phyloP scores from a whole-genome alignment of 2,329 filamentous ascomycete genomes.

The Calonectria pauciramosa region DNA sequence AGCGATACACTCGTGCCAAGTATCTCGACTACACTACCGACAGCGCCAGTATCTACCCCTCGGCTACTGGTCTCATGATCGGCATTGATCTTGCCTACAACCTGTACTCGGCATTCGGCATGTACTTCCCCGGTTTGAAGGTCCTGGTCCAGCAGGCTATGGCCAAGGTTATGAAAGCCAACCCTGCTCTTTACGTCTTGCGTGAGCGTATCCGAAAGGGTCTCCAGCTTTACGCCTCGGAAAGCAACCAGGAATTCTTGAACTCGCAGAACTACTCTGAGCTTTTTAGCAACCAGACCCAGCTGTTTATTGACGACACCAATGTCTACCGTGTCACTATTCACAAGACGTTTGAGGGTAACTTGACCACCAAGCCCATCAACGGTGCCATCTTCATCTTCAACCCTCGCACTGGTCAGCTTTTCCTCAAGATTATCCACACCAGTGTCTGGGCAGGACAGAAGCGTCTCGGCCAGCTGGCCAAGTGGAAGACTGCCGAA shows the following conservation, averaged over 20 bases:
- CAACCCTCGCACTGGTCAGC: constrained; percentile 96
- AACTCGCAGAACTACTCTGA: constrained; percentile 99
- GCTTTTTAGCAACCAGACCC: constrained; percentile 98
- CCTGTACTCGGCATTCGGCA: constrained; percentile 96
- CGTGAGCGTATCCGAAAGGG: constrained; percentile 98
- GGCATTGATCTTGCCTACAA: constrained; percentile 98
- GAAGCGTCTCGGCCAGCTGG: constrained; percentile 97
- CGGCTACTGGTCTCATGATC: constrained; percentile 96
- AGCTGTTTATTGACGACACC: constrained; percentile 98
- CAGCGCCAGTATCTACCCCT: constrained; percentile 98
- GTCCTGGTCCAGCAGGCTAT: constrained; percentile 96
- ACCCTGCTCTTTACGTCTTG: constrained; percentile 94
- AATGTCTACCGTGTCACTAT: constrained; percentile 99
- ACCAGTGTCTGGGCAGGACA: constrained; percentile 99
- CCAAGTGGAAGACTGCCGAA: constrained; percentile 99
- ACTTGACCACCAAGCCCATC: constrained; percentile 98
- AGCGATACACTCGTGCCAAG: constrained; percentile 96
- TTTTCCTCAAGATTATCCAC: constrained; percentile 99
- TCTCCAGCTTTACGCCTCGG: constrained; percentile 96
- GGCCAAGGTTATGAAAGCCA: constrained; percentile 99
- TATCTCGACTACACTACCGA: constrained; percentile 99
- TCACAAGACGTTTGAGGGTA: constrained; percentile 99
- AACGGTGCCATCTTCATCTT: constrained; percentile 99
- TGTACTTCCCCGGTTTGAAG: constrained; percentile 98
- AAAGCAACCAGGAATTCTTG: constrained; percentile 98